phyloP scores from a whole-genome alignment of 371 early-diverging fungal genomes.

The Mucor racemosus region DNA sequence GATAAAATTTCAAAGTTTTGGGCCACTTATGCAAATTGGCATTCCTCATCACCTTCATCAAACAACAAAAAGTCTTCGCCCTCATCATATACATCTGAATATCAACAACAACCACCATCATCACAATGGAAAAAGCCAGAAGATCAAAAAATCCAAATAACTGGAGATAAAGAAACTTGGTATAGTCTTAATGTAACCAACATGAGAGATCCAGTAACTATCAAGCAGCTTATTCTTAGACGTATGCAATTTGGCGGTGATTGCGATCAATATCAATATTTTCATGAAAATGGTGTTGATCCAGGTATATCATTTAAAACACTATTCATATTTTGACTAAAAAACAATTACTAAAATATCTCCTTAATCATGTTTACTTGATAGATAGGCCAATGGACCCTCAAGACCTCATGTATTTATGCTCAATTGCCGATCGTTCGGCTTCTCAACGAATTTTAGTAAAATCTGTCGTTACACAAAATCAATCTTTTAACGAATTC shows the following conservation, averaged over 20 bases:
- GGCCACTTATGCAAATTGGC: slow-evolving; percentile 49
- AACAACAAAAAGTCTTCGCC: slow-evolving; percentile 3
- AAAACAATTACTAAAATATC: slow-evolving; percentile 6
- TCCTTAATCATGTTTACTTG: neutral
- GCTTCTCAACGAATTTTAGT: slow-evolving; percentile 50
- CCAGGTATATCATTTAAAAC: slow-evolving; percentile 38
- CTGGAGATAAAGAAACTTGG: slow-evolving; percentile 61
- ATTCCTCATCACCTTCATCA: slow-evolving; percentile 16
- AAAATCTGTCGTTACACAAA: slow-evolving; percentile 15
- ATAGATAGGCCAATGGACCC: slow-evolving; percentile 35
- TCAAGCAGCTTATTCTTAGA: slow-evolving; percentile 55
- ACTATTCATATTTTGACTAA: slow-evolving; percentile 7
- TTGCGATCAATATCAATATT: slow-evolving; percentile 51
- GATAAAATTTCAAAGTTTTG: slow-evolving; percentile 45
- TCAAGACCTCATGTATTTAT: slow-evolving; percentile 41
- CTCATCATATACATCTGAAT: neutral
- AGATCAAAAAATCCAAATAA: slow-evolving; percentile 59
- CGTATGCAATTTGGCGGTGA: slow-evolving; percentile 50
- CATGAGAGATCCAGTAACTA: slow-evolving; percentile 50
- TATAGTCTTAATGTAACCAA: slow-evolving; percentile 58
- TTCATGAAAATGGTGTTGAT: slow-evolving; percentile 56
- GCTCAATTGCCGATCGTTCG: slow-evolving; percentile 47
- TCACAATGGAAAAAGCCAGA: neutral
- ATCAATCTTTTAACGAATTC: neutral
- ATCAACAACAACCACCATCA: neutral